phyloP scores from a whole-genome alignment of 495 filamentous ascomycete genomes.

The Annulohypoxylon bovei region DNA sequence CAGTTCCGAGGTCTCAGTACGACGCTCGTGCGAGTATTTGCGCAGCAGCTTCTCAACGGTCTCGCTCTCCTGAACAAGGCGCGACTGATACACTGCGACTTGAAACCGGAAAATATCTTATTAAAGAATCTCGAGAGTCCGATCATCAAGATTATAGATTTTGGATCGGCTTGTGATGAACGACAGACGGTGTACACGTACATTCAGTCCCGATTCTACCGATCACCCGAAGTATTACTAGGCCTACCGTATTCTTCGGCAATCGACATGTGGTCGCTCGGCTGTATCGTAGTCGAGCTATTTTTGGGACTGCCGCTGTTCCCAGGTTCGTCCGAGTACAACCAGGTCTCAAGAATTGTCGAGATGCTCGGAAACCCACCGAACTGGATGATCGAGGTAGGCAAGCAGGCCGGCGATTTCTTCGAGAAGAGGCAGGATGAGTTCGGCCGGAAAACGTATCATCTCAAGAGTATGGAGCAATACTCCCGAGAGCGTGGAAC shows the following conservation, averaged over 20 bases:
- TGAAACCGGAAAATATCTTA: constrained; percentile 98
- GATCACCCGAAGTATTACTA: constrained; percentile 94
- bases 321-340: constrained; percentile 98
- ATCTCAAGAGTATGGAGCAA: constrained; percentile 96
- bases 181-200: constrained; percentile 99
- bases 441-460: constrained; percentile 87
- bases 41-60: constrained; percentile 94
- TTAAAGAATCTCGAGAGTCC: constrained; percentile 99
- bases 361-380: constrained; percentile 98
- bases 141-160: constrained; percentile 99
- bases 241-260: constrained; percentile 97
- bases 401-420: constrained; percentile 96
- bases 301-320: constrained; percentile 96
- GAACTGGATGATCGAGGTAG: constrained; percentile 99
- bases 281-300: constrained; percentile 98
- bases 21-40: constrained; percentile 96
- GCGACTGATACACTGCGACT: constrained; percentile 95
- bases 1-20: constrained; percentile 98
- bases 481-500: constrained; percentile 94
- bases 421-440: constrained; percentile 94
- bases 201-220: constrained; percentile 98
- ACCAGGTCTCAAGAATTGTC: constrained; percentile 95
- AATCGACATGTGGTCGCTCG: constrained; percentile 99
- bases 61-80: constrained; percentile 95
- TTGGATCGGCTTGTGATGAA: constrained; percentile 98